Evolutionary conservation across 495 filamentous ascomycete genomes (phyloP), one percentile per base, ranked within the genome.

Genomic region (Hypoxylon lienhwacheense): DNA sequence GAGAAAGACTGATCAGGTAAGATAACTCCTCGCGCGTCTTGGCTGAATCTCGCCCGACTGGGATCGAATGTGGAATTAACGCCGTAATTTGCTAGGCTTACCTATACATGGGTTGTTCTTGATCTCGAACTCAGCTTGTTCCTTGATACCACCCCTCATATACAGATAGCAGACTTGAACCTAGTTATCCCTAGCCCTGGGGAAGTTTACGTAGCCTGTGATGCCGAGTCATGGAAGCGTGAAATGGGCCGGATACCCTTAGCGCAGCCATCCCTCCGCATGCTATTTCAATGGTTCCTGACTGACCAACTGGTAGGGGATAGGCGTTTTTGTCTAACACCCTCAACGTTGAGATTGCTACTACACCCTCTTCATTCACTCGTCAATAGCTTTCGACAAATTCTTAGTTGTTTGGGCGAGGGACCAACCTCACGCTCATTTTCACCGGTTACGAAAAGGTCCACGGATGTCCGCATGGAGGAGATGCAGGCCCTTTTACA

Each of bases 101-200:
- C 47, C 11, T 51, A 51, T 11, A 25, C 47, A 35, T 51, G 47
- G 47, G 47, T 43, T 28, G 20, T 51, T 12, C 28, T 51, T 2
- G 47, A 51, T 22, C 19, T 51, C 6, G 47, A 51, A 24, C 16
- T 51, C 11, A 51, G 47, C 37, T 35, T 51, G 12, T 51, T 42
- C 20, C 47, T 41, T 15, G 47, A 51, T 11, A 25, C 36, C 4
- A 51, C 37, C 14, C 37, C 26, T 4, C 47, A 42, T 42, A 51
- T 51, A 8, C 47, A 37, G n/a, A 37, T 51, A 34, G 37, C 26
- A 4, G 28, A 37, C 16, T 26, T 51, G 37, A 51, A 51, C 14
- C 34, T 36, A 4, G 37, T 29, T 25, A 26, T 51, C 14, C 47
- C 47, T 8, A 51, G 47, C 26, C 28, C 24, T 19, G 36, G 26